Percentiles rank a stretch among this genome's conserved stretches.
These are phyloP conservation scores for Penicillium steckii DNA, from an alignment of 495 filamentous ascomycete genomes.

Conservation along the genomic window DNA sequence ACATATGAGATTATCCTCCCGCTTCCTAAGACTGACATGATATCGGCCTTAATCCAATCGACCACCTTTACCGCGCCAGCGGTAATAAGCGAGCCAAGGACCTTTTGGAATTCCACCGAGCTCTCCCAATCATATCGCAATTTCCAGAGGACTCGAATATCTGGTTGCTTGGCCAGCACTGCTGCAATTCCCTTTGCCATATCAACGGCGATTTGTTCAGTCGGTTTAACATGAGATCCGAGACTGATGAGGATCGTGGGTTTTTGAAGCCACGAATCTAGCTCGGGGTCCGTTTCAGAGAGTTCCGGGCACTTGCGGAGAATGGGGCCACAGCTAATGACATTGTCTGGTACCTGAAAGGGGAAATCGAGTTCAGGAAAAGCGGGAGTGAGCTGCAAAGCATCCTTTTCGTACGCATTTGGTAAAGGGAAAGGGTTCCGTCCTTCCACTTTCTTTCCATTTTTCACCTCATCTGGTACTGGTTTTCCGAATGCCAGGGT, in stretches of 20 bases:
- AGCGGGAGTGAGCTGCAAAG: conserved; percentile 35
- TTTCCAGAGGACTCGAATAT: conserved; percentile 51
- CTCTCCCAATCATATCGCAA: conserved; percentile 30
- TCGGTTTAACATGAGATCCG: conserved; percentile 40
- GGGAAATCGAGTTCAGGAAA: conserved; percentile 47
- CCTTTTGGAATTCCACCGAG: conserved; percentile 10
- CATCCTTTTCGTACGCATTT: conserved; percentile 33
- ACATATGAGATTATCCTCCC: conserved; percentile 48
- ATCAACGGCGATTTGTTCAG: conserved; percentile 34
- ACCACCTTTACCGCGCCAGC: conserved; percentile 25
- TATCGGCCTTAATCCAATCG: conserved; percentile 48
- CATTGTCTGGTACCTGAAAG: conserved; percentile 38
- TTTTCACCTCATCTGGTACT: conserved; percentile 18
- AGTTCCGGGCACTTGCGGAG: conserved; percentile 33
- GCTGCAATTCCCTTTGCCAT: conserved; percentile 35
- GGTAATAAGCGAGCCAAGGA: conserved; percentile 15
- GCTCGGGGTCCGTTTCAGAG: conserved; percentile 35
- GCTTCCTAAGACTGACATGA: conserved; percentile 43
- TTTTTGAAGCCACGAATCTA: conserved; percentile 44
- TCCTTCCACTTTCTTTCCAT: conserved; percentile 26
- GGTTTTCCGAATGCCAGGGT: conserved; percentile 16
- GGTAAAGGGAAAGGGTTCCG: conserved; percentile 29
- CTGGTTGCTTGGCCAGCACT: conserved; percentile 26
- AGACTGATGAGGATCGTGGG: conserved; percentile 52
- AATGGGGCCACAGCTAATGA: conserved; percentile 49